Evolutionary conservation across 139 green algal genomes (phyloP), one percentile per base, ranked within the genome.

Genomic region (Spirogloea muscicola): DNA sequence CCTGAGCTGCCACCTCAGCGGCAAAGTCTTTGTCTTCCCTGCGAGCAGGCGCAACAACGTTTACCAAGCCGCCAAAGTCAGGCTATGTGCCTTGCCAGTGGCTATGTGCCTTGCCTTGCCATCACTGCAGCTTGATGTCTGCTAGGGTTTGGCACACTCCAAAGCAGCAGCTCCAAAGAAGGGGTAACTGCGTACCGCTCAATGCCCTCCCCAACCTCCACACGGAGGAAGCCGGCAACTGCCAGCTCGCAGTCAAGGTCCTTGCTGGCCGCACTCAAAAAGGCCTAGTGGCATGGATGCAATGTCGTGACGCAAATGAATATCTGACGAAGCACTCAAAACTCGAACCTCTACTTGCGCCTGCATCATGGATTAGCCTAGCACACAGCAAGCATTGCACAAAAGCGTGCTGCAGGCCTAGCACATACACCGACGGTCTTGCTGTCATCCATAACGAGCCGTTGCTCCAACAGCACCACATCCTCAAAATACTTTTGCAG

Each of bases 401-500:
- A n/a, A n/a, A n/a, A n/a, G n/a, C n/a, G n/a, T n/a, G n/a, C 21
- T 55, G 46, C 21, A 21, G 46, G 46, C 46, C 21, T 9, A 9
- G 55, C 5, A 6, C 62, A 6, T 41, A 74, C 65, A 42, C 39
- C 31, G 3, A 79, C 59, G 29, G 9, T 79, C 62, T 79, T 79
- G 9, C 13, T 36, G 18, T 78, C 69, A 46, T 96, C 91, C 82
- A 96, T 78, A 1, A 96, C 63, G 74, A 86, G 96, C 2, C 60
- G 60, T 72, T 96, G 91, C 72, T 92, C 87, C 61, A 92, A 62
- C 42, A 96, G 61, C 2, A 68, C 44, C 4, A 71, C 60, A 1
- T 90, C 86, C 48, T 89, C 80, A 37, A 80, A 85, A 38, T 77
- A 90, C 80, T 96, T 96, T 48, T 72, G 55, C 18, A 96, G 60